Conservation (phyloP, 495 filamentous ascomycete species). For the Annulohypoxylon bovei region DNA sequence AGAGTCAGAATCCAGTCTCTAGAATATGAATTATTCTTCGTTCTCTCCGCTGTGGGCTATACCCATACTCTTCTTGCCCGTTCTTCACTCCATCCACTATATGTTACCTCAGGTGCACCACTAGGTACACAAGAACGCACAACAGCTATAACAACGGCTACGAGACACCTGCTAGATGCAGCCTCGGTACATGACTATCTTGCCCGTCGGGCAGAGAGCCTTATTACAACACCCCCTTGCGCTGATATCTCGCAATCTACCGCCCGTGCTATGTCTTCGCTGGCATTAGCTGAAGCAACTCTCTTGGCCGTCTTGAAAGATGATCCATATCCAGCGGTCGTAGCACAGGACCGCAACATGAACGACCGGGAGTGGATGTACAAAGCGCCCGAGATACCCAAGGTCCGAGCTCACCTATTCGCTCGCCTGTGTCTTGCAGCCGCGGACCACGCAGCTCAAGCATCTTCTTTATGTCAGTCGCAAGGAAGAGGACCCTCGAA, state of each 20-base stretch:
- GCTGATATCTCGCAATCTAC: slow-evolving; percentile 71
- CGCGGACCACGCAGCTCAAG: slow-evolving; percentile 71
- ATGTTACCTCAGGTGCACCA: slow-evolving; percentile 64
- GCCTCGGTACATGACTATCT: slow-evolving; percentile 81
- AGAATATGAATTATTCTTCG: slow-evolving; percentile 84
- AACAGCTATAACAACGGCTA: slow-evolving; percentile 76
- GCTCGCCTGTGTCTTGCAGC: slow-evolving; percentile 86
- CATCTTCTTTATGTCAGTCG: slow-evolving; percentile 61
- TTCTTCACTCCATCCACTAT: slow-evolving; percentile 59
- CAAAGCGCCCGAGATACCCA: slow-evolving; percentile 82
- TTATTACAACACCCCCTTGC: slow-evolving; percentile 50
- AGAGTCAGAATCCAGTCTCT: slow-evolving; percentile 76
- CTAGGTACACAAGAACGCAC: slow-evolving; percentile 72
- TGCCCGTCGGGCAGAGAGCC: slow-evolving; percentile 54
- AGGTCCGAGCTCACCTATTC: slow-evolving; percentile 87
- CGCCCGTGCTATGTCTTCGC: slow-evolving; percentile 73
- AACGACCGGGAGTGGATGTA: slow-evolving; percentile 94
- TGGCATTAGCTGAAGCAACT: slow-evolving; percentile 88
- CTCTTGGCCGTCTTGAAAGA: slow-evolving; percentile 90
- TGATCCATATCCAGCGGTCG: slow-evolving; percentile 85
- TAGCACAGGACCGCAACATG: slow-evolving; percentile 78
- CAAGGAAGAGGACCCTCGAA: slow-evolving; percentile 49
- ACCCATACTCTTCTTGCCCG: slow-evolving; percentile 76
- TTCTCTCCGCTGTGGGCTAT: slow-evolving; percentile 78
- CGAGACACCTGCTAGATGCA: slow-evolving; percentile 78